Evolutionary conservation across 1,284 basidiomycete genomes (phyloP).

Genomic region (Fomitopsis pinicola): DNA sequence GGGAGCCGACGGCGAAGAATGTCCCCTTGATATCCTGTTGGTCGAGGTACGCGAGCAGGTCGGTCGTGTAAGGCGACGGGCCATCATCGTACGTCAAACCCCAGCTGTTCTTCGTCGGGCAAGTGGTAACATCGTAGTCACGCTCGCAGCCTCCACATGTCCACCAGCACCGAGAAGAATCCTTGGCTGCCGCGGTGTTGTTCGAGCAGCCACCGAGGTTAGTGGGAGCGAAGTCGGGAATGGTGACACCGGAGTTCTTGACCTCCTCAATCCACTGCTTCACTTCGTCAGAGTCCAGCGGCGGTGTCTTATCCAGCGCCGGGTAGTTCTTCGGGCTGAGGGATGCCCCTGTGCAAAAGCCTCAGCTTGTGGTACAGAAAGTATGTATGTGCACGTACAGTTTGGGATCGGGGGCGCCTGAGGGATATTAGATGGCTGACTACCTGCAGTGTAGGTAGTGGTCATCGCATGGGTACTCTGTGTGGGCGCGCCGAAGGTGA

Average conservation of each 20-base stretch:
- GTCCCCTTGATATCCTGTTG: constrained; percentile 71
- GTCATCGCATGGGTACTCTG: constrained; percentile 36
- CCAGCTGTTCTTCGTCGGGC: constrained; percentile 72
- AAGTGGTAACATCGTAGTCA: constrained; percentile 64
- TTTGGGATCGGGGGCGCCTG: constrained; percentile 47
- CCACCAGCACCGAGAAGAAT: constrained; percentile 76
- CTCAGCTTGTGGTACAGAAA: background rate
- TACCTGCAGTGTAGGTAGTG: constrained; percentile 36
- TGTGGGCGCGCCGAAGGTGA: constrained; percentile 35
- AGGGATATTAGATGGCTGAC: constrained; percentile 37
- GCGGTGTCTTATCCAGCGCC: constrained; percentile 63
- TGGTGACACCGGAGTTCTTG: constrained; percentile 43
- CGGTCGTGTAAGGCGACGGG: constrained; percentile 76
- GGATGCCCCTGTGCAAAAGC: background rate
- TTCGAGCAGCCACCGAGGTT: constrained; percentile 58
- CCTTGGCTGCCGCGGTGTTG: constrained; percentile 52
- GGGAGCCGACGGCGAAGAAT: constrained; percentile 85
- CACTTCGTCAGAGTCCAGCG: constrained; percentile 64
- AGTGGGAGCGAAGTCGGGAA: constrained; percentile 49
- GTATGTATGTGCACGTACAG: constrained; percentile 41
- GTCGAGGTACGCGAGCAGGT: constrained; percentile 66
- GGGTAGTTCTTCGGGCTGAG: constrained; percentile 59
- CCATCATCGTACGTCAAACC: constrained; percentile 74
- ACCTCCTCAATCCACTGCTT: constrained; percentile 72
- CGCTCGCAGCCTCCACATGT: constrained; percentile 78